Evolutionary conservation across 202 grass and related monocot species (phyloP), one percentile per base, ranked within the genome.

Genomic region (Zoysia matrella): DNA sequence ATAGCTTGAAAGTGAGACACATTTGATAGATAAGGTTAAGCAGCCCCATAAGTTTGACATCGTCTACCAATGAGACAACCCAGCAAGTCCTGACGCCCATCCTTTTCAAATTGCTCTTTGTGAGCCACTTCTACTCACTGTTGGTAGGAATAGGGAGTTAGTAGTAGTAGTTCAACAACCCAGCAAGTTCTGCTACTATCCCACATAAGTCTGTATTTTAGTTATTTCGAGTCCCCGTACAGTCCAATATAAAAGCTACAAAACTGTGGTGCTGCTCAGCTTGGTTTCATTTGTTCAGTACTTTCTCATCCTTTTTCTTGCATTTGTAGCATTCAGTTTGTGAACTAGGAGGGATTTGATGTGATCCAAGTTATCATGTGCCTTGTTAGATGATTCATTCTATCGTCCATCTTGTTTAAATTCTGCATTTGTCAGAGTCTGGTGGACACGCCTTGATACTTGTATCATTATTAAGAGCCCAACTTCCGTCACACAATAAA

Each of bases 81-180:
- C 30, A 36, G 30, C 30, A 36, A 36, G 30, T 36, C 30, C 30
- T 36, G 30, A 36, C 1, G 30, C 30, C 30, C 30, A 36, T 36
- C 30, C 30, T 36, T 36, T 36, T 36, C 30, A 36, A 36, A 36
- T 36, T 15, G 70, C 51, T 71, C 80, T 83, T 65, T 76, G 80
- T 49, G 80, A 75, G 75, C 75, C 66, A 52, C 13, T 74, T 64
- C 78, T 89, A 52, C 83, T 73, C 30, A 36, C 30, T 36, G 30
- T 36, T 36, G 30, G 30, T 36, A 36, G 30, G 30, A 36, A 36
- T 36, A 36, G 30, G 30, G 30, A 36, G 30, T 36, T 36, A 36
- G 30, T 36, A 36, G 30, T 36, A 36, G 30, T 90, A 6, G 84
- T 87, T 87, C 52, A 87, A 72, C 88, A 76, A 72, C 80, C 76